A percentile compares a stretch with the other conserved stretches of the same genome.
Conservation (phyloP, 2,329 filamentous ascomycete genomes). For the Neonectria hederae region DNA sequence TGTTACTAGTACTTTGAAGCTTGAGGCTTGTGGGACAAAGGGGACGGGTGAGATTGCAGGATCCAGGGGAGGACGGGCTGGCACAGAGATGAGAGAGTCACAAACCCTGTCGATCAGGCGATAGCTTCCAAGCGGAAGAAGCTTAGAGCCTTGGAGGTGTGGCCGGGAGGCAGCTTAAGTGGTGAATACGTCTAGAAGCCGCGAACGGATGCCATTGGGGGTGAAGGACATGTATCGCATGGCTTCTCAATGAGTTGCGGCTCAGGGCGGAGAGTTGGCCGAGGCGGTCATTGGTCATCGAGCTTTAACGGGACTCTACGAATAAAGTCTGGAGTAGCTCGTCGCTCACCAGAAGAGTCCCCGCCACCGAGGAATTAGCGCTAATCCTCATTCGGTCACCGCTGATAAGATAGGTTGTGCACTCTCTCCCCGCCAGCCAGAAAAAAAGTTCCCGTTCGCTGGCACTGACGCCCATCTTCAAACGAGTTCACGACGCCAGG, state of each 20-base stretch:
- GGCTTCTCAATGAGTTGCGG: conserved; percentile 17
- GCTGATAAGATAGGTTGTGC: conserved; percentile 39
- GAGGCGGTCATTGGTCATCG: conserved; percentile 15
- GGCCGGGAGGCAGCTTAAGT: not conserved
- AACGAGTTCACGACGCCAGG: not conserved
- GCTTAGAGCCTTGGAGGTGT: not conserved
- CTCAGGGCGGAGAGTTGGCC: conserved; percentile 15
- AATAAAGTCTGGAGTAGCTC: conserved; percentile 16
- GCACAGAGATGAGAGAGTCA: not conserved
- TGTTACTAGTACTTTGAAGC: conserved; percentile 6
- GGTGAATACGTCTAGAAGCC: not conserved
- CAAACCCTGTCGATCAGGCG: conserved; percentile 11
- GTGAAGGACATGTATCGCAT: conserved; percentile 22
- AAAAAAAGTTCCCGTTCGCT: conserved; percentile 37
- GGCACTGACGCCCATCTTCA: not conserved
- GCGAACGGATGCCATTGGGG: conserved; percentile 24
- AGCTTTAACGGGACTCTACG: conserved; percentile 1
- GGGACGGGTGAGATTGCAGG: not conserved
- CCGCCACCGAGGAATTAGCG: conserved; percentile 6
- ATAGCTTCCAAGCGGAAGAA: conserved; percentile 1
- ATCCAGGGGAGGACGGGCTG: not conserved
- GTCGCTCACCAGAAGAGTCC: not conserved
- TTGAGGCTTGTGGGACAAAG: not conserved
- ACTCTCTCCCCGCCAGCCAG: conserved; percentile 20
- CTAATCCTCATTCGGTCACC: conserved; percentile 30